These are phyloP conservation scores for Arthrobotrys megalospora DNA, from an alignment of 2,329 filamentous ascomycete species.

Conservation along the genomic window DNA sequence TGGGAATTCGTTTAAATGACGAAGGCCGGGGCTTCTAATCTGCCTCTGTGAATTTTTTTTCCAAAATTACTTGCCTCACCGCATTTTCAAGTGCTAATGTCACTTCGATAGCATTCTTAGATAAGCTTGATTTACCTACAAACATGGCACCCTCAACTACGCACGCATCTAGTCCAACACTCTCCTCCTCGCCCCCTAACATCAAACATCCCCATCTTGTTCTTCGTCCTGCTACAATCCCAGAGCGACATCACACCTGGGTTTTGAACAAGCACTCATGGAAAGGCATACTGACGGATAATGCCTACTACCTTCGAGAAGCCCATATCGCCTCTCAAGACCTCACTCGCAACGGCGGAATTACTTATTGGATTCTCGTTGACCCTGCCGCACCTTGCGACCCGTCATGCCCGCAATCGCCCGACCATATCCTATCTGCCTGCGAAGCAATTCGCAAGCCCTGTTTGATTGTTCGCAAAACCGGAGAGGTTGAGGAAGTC, in stretches of 20 bases:
- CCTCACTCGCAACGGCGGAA: conserved; percentile 73
- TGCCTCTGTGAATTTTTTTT: not conserved
- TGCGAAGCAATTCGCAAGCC: conserved; percentile 77
- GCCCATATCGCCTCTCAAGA: conserved; percentile 73
- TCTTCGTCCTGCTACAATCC: conserved; percentile 73
- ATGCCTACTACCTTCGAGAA: conserved; percentile 76
- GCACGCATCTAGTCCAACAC: conserved; percentile 40
- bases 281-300: conserved; percentile 73
- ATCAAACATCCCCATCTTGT: conserved; percentile 65
- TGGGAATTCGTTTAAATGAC: conserved; percentile 41
- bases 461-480: conserved; percentile 68
- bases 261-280: conserved; percentile 73
- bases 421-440: conserved; percentile 74
- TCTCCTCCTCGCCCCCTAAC: conserved; percentile 47
- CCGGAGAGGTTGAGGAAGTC: conserved; percentile 56
- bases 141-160: conserved; percentile 60
- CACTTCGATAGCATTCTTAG: not conserved
- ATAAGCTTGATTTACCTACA: conserved; percentile 19
- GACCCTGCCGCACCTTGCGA: conserved; percentile 67
- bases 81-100: conserved; percentile 27
- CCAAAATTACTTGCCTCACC: not conserved
- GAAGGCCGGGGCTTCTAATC: conserved; percentile 1
- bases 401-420: conserved; percentile 60
- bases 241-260: conserved; percentile 74
- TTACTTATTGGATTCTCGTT: conserved; percentile 77